Evolutionary conservation across 2,329 filamentous ascomycete genomes (phyloP).

Genomic region (Penicillium psychrosexuale): DNA sequence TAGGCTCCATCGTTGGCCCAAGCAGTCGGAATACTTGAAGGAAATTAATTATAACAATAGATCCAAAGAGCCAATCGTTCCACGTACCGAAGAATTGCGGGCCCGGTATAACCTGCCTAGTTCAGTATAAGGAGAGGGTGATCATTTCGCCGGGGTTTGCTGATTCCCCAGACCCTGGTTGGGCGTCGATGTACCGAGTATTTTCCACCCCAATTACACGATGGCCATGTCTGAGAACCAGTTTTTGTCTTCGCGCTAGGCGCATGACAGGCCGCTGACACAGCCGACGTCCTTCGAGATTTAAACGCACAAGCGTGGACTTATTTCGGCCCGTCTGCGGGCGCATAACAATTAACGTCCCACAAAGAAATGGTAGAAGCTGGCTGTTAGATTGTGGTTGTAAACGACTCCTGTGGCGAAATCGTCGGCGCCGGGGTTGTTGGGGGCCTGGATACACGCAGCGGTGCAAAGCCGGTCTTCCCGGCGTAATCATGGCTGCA

Average conservation of each 20-base stretch:
- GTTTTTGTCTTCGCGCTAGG: slow-evolving; percentile 40
- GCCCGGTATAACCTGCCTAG: background rate
- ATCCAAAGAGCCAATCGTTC: background rate
- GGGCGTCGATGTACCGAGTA: background rate
- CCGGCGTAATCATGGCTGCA: slow-evolving; percentile 30
- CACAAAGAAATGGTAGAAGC: slow-evolving; percentile 28
- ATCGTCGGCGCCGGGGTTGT: slow-evolving; percentile 27
- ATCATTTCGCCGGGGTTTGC: background rate
- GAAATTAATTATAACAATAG: background rate
- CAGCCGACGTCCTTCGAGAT: slow-evolving; percentile 30
- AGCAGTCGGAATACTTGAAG: background rate
- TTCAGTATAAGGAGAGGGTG: background rate
- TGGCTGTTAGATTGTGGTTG: slow-evolving; percentile 24
- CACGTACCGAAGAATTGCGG: background rate
- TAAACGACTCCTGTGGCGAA: slow-evolving; percentile 33
- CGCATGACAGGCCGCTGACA: slow-evolving; percentile 38
- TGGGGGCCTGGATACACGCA: slow-evolving; percentile 24
- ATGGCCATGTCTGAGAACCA: slow-evolving; percentile 4
- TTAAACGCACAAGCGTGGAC: slow-evolving; percentile 30
- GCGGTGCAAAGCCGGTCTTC: slow-evolving; percentile 18
- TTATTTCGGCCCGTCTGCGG: slow-evolving; percentile 27
- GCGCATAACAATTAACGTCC: slow-evolving; percentile 24
- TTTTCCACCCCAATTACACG: background rate
- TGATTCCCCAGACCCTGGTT: background rate
- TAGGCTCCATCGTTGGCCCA: background rate